phyloP scores from a whole-genome alignment of 2,329 filamentous ascomycete genomes.

The Paramyrothecium roridum region DNA sequence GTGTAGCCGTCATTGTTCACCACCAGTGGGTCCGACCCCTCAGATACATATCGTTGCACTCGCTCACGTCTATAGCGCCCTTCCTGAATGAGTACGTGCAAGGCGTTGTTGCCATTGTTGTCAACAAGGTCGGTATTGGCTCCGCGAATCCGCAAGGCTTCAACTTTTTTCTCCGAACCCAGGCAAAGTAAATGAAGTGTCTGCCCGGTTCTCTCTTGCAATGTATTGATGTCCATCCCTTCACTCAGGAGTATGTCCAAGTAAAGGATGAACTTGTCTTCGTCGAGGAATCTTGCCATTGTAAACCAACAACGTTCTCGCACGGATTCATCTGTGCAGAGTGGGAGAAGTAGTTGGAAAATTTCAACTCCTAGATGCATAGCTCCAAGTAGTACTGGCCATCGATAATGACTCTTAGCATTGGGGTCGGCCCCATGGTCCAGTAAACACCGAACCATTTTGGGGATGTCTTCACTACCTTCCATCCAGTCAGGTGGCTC shows the following conservation, averaged over 20 bases:
- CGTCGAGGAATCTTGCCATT: background rate
- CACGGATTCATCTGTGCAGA: background rate
- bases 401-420: background rate
- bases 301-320: constrained; percentile 11
- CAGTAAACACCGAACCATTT: constrained; percentile 11
- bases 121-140: constrained; percentile 5
- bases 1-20: constrained; percentile 11
- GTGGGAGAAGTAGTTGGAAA: constrained; percentile 9
- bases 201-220: background rate
- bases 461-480: no score
- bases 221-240: constrained; percentile 10
- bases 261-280: background rate
- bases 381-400: no score
- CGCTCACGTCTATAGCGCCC: background rate
- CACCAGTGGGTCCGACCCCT: constrained; percentile 9
- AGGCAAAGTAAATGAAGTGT: constrained; percentile 12
- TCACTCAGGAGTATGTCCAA: constrained; percentile 9
- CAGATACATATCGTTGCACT: constrained; percentile 1
- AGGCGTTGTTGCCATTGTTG: constrained; percentile 9
- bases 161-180: background rate
- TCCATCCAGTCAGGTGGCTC: no score
- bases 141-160: constrained; percentile 3
- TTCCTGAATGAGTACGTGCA: constrained; percentile 2
- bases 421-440: constrained; percentile 11
- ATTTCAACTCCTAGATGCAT: background rate